Evolutionary conservation across 2,329 filamentous ascomycete genomes (phyloP), one percentile per base, ranked within the genome.

Genomic region (Cadophora sp.): DNA sequence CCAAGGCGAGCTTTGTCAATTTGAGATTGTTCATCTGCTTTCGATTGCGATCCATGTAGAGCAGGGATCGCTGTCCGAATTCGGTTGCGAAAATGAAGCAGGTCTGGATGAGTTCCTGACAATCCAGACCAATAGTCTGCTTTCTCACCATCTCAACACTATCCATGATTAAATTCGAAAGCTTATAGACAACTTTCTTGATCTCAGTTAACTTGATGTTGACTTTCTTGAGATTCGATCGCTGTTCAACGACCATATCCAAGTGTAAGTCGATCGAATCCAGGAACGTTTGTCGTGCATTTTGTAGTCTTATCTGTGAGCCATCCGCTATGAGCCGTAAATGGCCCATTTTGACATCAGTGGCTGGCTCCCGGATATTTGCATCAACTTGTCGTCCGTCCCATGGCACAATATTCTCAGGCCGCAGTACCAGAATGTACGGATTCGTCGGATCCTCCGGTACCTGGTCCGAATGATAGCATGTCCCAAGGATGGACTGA

Each of bases 31-130:
- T 98, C 92, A 98, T 96, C 73, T 96, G 93, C 59, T 95, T 90
- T 64, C 96, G 85, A 77, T 97, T 98, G 78, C 92, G 91, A 80
- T 99, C 96, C 89, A 99, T 96, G 81, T 97, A 96, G 22, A 96
- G 88, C 59, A 97, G 87, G 1, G 95, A 97, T 71, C 96, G 91
- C 78, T 97, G 95, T 53, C 96, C 96, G 73, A 99, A 99, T 78
- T 99, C 96, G 0, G 96, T 98, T n/a, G 96, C 96, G 75, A 98
- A 99, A 48, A 96, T 92, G 78, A 98, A 99, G 80, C 95, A 99
- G 5, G 94, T 97, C 79, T 99, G 96, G 70, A 99, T 96, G 36
- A 99, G 87, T 76, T 99, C 96, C 74, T 97, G 94, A 77, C 95
- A 97, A 71, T 96, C 91, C 71, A 95, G 87, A 9, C 91, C 92